phyloP scores from a whole-genome alignment of 176 grass and related monocot genomes.

The Stipa capillata region DNA sequence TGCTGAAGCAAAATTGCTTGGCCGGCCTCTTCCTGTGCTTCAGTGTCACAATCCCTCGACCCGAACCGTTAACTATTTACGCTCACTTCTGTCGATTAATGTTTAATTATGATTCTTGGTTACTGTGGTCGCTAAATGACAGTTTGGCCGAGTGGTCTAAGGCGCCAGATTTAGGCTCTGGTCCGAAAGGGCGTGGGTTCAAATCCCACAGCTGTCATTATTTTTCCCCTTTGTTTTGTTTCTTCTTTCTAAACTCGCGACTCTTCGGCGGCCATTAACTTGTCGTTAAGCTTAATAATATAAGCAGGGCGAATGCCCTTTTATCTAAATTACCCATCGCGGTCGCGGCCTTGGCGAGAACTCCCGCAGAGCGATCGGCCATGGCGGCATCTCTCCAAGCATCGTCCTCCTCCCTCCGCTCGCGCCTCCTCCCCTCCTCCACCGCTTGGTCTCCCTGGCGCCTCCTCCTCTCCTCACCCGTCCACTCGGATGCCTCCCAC shows the following conservation, averaged over 20 bases:
- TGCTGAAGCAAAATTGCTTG: neutral
- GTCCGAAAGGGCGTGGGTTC: slow-evolving; percentile 99
- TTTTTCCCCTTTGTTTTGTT: neutral
- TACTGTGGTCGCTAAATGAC: too few relatives aligned
- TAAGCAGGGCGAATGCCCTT: too few relatives aligned
- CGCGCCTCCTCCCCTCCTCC: slow-evolving; percentile 19
- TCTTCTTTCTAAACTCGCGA: neutral
- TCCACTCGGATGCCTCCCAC: slow-evolving; percentile 7
- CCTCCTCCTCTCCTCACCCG: slow-evolving; percentile 39
- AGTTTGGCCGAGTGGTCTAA: slow-evolving; percentile 99
- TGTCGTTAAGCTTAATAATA: too few relatives aligned
- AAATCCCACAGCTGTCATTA: slow-evolving; percentile 95
- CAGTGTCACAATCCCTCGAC: neutral
- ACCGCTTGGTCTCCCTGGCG: slow-evolving; percentile 26
- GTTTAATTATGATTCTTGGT: too few relatives aligned
- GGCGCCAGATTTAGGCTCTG: slow-evolving; percentile 99
- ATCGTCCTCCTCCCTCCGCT: slow-evolving; percentile 47
- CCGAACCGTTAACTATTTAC: neutral
- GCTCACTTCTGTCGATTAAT: too few relatives aligned
- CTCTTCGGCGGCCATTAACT: neutral
- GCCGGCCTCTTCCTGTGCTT: neutral
- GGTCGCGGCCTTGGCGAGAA: neutral
- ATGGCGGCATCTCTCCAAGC: slow-evolving; percentile 52
- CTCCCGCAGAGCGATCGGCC: neutral
- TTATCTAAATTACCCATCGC: too few relatives aligned